Evolutionary conservation across 2,329 filamentous ascomycete genomes (phyloP).

Genomic region (Ascochyta pisi): DNA sequence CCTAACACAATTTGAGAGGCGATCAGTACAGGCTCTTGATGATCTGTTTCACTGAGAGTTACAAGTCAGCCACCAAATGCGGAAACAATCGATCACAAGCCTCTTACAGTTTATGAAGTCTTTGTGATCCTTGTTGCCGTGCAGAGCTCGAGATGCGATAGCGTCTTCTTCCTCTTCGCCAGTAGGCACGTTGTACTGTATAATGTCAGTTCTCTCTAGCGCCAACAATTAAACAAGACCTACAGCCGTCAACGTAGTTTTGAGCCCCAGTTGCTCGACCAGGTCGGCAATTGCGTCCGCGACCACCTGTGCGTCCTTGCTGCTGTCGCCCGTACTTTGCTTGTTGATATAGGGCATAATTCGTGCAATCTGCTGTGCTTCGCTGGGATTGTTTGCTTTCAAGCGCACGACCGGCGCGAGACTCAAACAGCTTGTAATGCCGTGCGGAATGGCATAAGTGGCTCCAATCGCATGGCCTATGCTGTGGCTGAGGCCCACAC

Average conservation of each 20-base stretch:
- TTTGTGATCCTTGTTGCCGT: slow-evolving; percentile 45
- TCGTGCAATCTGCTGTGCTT: slow-evolving; percentile 57
- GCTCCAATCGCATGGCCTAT: slow-evolving; percentile 62
- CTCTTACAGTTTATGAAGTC: slow-evolving; percentile 44
- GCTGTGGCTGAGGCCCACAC: slow-evolving; percentile 58
- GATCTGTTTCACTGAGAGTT: slow-evolving; percentile 39
- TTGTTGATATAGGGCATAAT: slow-evolving; percentile 56
- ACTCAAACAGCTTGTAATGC: slow-evolving; percentile 62
- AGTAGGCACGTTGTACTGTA: slow-evolving; percentile 45
- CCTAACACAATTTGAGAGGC: not conserved
- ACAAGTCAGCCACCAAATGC: slow-evolving; percentile 12
- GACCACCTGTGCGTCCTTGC: slow-evolving; percentile 54
- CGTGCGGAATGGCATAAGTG: slow-evolving; percentile 64
- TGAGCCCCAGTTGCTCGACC: slow-evolving; percentile 53
- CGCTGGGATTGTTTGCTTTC: slow-evolving; percentile 56
- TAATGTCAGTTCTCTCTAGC: slow-evolving; percentile 18
- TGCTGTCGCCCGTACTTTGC: slow-evolving; percentile 50
- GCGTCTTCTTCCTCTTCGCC: slow-evolving; percentile 47
- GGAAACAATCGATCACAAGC: not conserved
- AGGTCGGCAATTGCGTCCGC: slow-evolving; percentile 55
- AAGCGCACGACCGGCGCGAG: slow-evolving; percentile 61
- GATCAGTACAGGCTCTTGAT: slow-evolving; percentile 41
- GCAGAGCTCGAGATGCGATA: slow-evolving; percentile 44
- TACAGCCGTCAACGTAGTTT: slow-evolving; percentile 45
- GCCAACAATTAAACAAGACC: slow-evolving; percentile 9